These are phyloP conservation scores for Phoma sp. DNA, from an alignment of 2,329 filamentous ascomycete species.

Conservation along the genomic window DNA sequence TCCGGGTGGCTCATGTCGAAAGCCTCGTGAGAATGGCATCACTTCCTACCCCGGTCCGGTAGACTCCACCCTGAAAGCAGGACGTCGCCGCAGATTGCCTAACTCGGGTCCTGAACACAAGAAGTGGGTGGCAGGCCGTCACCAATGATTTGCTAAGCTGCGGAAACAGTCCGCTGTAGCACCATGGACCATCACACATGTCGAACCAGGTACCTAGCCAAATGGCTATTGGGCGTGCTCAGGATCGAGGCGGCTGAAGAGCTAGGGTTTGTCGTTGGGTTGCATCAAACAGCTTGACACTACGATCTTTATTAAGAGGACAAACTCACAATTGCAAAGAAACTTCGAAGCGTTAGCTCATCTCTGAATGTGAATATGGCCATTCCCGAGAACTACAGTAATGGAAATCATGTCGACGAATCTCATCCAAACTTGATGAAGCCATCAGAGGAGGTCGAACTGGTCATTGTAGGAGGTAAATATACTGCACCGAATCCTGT, in stretches of 20 bases:
- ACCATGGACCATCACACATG: neutral
- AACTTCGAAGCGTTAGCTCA: neutral
- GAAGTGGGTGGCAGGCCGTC: neutral
- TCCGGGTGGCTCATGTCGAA: neutral
- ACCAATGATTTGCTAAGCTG: neutral
- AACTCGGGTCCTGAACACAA: slow-evolving; percentile 2
- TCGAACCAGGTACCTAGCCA: too few relatives aligned
- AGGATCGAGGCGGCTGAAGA: neutral
- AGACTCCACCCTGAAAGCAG: too few relatives aligned
- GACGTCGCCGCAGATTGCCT: neutral
- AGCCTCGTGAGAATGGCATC: too few relatives aligned
- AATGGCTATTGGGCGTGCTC: neutral
- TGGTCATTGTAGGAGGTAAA: slow-evolving; percentile 26
- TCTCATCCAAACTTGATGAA: neutral
- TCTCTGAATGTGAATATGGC: neutral
- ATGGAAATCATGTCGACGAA: neutral
- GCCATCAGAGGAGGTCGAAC: slow-evolving; percentile 13
- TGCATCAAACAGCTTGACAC: neutral
- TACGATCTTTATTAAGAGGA: neutral
- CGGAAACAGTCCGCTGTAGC: slow-evolving; percentile 9
- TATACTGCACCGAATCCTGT: neutral
- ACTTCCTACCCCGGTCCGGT: too few relatives aligned
- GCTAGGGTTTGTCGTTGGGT: neutral
- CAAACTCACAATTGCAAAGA: too few relatives aligned
- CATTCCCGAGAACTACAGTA: neutral